A percentile compares a stretch with the other conserved stretches of the same genome.
Conservation (phyloP, 2,329 filamentous ascomycete genomes). For the Fonsecaea monophora region DNA sequence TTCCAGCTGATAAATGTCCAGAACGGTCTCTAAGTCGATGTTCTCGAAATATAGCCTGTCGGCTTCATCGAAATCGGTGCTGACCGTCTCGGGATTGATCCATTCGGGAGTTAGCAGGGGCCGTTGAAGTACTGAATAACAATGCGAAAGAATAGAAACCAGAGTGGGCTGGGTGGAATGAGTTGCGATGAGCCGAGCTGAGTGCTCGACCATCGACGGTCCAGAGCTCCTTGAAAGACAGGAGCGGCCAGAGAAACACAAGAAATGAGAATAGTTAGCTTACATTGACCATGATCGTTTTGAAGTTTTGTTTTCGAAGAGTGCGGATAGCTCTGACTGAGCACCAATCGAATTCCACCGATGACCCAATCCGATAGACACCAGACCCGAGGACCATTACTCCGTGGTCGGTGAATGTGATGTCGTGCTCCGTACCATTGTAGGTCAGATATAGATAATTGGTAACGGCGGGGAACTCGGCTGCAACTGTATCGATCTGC, state of each 20-base stretch:
- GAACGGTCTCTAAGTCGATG: constrained; percentile 84
- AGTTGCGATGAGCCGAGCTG: too few relatives aligned
- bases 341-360: constrained; percentile 99
- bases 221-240: neutral
- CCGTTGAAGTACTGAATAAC: too few relatives aligned
- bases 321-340: constrained; percentile 94
- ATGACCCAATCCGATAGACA: constrained; percentile 96
- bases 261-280: constrained; percentile 25
- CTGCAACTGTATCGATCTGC: constrained; percentile 98
- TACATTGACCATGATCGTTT: constrained; percentile 91
- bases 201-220: too few relatives aligned
- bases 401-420: constrained; percentile 85
- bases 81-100: constrained; percentile 90
- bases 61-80: constrained; percentile 91
- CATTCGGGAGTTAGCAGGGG: too few relatives aligned
- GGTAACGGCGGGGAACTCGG: constrained; percentile 91
- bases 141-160: neutral
- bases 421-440: constrained; percentile 85
- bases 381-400: constrained; percentile 96
- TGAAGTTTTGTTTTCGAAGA: constrained; percentile 79
- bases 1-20: constrained; percentile 94
- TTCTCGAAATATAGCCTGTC: constrained; percentile 96
- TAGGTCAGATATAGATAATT: constrained; percentile 98
- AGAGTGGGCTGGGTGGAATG: too few relatives aligned
- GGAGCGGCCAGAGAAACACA: neutral